These are phyloP conservation scores for Fusarium humuli DNA, from an alignment of 2,329 filamentous ascomycete genomes.

Conservation along the genomic window DNA sequence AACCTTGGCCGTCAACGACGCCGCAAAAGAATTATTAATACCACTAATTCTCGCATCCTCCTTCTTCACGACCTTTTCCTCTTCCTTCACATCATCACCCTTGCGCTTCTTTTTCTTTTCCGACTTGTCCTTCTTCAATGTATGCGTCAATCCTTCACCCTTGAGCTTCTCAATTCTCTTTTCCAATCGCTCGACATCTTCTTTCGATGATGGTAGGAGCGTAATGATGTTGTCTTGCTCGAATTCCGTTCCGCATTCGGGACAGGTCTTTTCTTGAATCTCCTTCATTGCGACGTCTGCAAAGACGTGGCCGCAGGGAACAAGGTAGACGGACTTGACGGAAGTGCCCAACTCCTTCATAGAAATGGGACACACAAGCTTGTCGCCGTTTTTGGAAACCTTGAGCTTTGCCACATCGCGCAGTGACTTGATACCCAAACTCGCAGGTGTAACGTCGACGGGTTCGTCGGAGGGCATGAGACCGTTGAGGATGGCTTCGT, in stretches of 20 bases:
- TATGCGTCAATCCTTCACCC: slow-evolving; percentile 81
- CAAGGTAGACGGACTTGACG: slow-evolving; percentile 85
- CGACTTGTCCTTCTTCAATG: slow-evolving; percentile 82
- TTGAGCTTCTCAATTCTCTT: slow-evolving; percentile 76
- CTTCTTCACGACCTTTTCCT: slow-evolving; percentile 64
- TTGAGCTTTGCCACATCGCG: slow-evolving; percentile 90
- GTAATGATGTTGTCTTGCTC: slow-evolving; percentile 81
- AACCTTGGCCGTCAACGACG: slow-evolving; percentile 86
- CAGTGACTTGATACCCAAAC: slow-evolving; percentile 77
- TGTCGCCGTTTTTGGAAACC: slow-evolving; percentile 67
- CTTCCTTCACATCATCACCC: slow-evolving; percentile 52
- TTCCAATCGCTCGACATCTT: slow-evolving; percentile 76
- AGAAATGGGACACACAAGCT: slow-evolving; percentile 87
- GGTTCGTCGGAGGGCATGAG: slow-evolving; percentile 71
- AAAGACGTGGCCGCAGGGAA: slow-evolving; percentile 96
- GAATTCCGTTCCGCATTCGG: slow-evolving; percentile 82
- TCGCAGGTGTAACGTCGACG: slow-evolving; percentile 57
- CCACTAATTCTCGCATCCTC: slow-evolving; percentile 60
- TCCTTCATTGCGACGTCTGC: slow-evolving; percentile 87
- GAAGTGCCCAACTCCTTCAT: slow-evolving; percentile 84
- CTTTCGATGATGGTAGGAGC: slow-evolving; percentile 77
- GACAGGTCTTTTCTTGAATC: slow-evolving; percentile 72
- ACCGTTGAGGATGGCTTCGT: slow-evolving; percentile 82
- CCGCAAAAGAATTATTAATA: slow-evolving; percentile 91
- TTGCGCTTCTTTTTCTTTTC: slow-evolving; percentile 78